These are phyloP conservation scores for Tricladium varicosporioides DNA, from an alignment of 2,329 filamentous ascomycete genomes.

Conservation along the genomic window DNA sequence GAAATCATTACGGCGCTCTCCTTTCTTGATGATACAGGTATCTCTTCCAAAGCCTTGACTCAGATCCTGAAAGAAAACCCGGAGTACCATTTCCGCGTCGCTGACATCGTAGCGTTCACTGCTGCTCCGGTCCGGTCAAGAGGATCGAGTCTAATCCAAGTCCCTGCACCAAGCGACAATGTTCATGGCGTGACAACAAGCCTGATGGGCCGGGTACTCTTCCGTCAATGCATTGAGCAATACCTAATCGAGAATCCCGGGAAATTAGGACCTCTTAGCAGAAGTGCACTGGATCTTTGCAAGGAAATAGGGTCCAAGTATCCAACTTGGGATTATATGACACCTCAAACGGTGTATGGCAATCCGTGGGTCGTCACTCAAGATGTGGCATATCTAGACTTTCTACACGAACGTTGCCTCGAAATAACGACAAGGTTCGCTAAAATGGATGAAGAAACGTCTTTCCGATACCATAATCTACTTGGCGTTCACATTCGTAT, in stretches of 20 bases:
- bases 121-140: slow-evolving; percentile 8
- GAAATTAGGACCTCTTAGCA: slow-evolving; percentile 4
- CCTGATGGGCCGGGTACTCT: slow-evolving; percentile 17
- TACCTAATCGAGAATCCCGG: slow-evolving; percentile 11
- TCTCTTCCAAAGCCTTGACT: slow-evolving; percentile 12
- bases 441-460: neutral
- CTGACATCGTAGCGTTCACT: slow-evolving; percentile 23
- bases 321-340: slow-evolving; percentile 17
- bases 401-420: slow-evolving; percentile 1
- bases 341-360: slow-evolving; percentile 3
- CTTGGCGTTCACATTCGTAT: slow-evolving; percentile 18
- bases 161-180: slow-evolving; percentile 28
- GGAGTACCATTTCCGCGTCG: slow-evolving; percentile 18
- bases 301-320: slow-evolving; percentile 16
- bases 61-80: slow-evolving; percentile 16
- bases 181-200: slow-evolving; percentile 22
- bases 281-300: slow-evolving; percentile 11
- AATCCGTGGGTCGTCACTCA: slow-evolving; percentile 16
- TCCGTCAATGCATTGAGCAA: slow-evolving; percentile 17
- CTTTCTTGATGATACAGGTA: slow-evolving; percentile 16
- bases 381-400: slow-evolving; percentile 8
- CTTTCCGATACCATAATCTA: slow-evolving; percentile 11
- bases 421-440: neutral
- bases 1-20: slow-evolving; percentile 21
- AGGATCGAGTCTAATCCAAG: slow-evolving; percentile 20